A percentile compares a stretch with the other conserved stretches of the same genome.
These are phyloP conservation scores for Coelastrella sp. DNA, from an alignment of 139 green algal genomes.

Conservation along the genomic window DNA sequence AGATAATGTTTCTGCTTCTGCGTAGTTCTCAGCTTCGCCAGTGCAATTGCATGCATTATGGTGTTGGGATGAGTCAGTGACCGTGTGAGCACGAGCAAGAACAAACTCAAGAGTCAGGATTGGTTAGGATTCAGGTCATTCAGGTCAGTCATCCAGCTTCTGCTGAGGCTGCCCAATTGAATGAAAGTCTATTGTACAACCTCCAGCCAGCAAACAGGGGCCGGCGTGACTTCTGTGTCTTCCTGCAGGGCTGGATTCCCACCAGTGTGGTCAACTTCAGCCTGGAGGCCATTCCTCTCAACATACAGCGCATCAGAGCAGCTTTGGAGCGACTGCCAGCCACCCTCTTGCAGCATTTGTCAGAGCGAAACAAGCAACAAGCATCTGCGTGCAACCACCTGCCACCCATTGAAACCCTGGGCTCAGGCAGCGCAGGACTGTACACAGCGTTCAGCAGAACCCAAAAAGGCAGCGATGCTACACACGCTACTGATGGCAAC, in stretches of 20 bases:
- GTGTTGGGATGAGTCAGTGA: no score
- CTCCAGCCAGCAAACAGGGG: no score
- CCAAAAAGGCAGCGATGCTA: not conserved
- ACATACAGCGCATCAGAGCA: constrained; percentile 27
- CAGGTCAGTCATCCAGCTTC: not conserved
- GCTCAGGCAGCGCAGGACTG: not conserved
- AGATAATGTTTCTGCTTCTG: no score
- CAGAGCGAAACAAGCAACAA: not conserved
- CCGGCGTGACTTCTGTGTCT: not conserved
- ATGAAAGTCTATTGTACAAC: no score
- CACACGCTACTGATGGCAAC: not conserved
- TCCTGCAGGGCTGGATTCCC: constrained; percentile 36
- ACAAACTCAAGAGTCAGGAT: no score
- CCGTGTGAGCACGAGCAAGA: no score
- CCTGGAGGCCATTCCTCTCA: constrained; percentile 31
- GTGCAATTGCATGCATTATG: no score
- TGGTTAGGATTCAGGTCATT: no score
- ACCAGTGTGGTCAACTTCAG: constrained; percentile 22
- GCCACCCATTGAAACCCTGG: not conserved
- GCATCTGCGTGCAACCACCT: not conserved
- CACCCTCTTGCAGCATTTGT: not conserved
- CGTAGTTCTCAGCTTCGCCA: no score
- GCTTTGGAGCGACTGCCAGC: not conserved
- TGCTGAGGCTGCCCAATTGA: not conserved
- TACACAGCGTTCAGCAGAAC: not conserved